A percentile compares a stretch with the other conserved stretches of the same genome.
These are phyloP conservation scores for Yarrowia porcina DNA, from an alignment of 805 yeast genomes.

Conservation along the genomic window DNA sequence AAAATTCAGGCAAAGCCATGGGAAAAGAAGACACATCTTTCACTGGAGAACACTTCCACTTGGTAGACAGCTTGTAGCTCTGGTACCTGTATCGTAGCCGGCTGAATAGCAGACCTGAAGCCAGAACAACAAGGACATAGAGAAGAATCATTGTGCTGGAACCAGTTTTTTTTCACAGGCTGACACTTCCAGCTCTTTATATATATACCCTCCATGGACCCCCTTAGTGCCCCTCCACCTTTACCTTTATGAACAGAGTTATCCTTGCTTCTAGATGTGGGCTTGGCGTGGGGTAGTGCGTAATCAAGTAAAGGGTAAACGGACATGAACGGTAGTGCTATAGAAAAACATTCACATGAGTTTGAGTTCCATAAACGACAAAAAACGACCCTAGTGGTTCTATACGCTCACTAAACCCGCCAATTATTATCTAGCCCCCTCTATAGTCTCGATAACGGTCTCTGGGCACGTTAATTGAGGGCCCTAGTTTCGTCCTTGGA, in stretches of 20 bases:
- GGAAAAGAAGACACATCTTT: not conserved
- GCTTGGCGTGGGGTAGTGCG: conserved; percentile 2
- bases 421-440: not conserved
- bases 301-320: not conserved
- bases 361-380: not conserved
- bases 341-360: not conserved
- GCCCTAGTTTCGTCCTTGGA: not conserved
- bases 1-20: not conserved
- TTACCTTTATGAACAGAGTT: not conserved
- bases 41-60: not conserved
- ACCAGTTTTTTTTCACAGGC: too few species aligned
- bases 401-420: too few species aligned
- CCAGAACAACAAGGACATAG: not conserved
- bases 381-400: too few species aligned
- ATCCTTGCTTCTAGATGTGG: not conserved
- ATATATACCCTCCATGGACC: not conserved
- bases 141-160: not conserved
- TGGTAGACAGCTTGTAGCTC: not conserved
- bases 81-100: not conserved
- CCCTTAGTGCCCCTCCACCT: not conserved
- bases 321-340: not conserved
- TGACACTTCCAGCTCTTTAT: not conserved
- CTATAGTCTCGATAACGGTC: not conserved
- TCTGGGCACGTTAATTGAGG: not conserved
- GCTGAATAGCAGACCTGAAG: not conserved